Evolutionary conservation across 176 grass and related monocot genomes (phyloP), one percentile per base, ranked within the genome.

Genomic region (Eragrostis curvula): DNA sequence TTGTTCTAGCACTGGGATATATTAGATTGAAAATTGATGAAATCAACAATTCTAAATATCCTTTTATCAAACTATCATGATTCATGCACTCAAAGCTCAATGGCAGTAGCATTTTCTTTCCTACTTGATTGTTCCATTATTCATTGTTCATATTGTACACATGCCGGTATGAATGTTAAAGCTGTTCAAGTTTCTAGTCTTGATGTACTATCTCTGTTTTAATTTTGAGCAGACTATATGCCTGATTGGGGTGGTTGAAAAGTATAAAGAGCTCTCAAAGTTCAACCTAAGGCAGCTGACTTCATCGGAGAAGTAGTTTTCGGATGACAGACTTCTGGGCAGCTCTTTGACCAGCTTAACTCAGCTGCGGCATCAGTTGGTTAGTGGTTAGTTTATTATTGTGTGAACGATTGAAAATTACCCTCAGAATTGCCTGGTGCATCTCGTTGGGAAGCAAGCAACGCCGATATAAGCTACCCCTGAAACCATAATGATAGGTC

Each of bases 201-300:
- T 82, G 28, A 86, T 73, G 51, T 52, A 28, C 5, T 32, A 32
- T 69, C 57, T 16, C 71, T 73, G 53, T 55, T 79, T 89, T 72
- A 70, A 65, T 70, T 40, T 44, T 75, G 65, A 8, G 41, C 92
- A 95, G 92, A 98, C 96, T 52, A 95, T 93, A 80, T 98, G 92
- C 90, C 71, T 91, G 79, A 79, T 98, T 18, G 96, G 96, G 30
- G 88, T 93, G 5, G 92, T 90, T 53, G 90, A 95, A 85, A 95
- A 77, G 58, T 98, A 98, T 68, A 95, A 95, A 27, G 81, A 91
- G 79, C 88, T 98, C 18, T 77, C 92, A n/a, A 98, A 95, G 82
- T 98, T 92, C 90, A 95, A 98, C 79, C 49, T 95, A 58, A 95
- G 92, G 87, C 88, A 98, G 85, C 87, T 98, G 62, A 93, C 96